Conservation (phyloP, 768 basidiomycete species). For the Lactifluus echinatus region DNA sequence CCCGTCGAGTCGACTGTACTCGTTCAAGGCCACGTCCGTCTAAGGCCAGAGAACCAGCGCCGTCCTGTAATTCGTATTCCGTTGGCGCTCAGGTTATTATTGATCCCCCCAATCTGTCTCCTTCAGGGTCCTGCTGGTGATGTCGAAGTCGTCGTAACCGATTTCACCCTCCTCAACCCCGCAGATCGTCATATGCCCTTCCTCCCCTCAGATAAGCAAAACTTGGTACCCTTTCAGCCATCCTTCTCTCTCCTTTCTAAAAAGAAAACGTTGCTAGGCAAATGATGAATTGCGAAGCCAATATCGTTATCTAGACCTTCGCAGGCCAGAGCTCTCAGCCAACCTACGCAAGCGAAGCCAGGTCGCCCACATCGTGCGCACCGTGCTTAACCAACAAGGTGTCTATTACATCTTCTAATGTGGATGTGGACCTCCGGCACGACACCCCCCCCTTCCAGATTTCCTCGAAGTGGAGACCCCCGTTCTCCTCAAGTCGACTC, state of each 20-base stretch:
- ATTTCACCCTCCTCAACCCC: slow-evolving; percentile 70
- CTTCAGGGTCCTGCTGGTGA: slow-evolving; percentile 55
- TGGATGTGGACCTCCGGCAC: slow-evolving; percentile 14
- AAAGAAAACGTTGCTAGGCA: slow-evolving; percentile 56
- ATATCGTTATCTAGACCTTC: slow-evolving; percentile 84
- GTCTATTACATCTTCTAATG: slow-evolving; percentile 15
- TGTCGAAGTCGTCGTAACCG: slow-evolving; percentile 70
- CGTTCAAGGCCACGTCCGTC: slow-evolving; percentile 62
- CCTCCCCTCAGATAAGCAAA: slow-evolving; percentile 66
- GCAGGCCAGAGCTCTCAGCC: slow-evolving; percentile 58
- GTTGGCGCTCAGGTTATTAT: background rate
- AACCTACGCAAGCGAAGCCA: slow-evolving; percentile 77
- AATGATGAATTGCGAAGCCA: slow-evolving; percentile 81
- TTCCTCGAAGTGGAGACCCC: slow-evolving; percentile 95
- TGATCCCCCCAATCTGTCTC: slow-evolving; percentile 5
- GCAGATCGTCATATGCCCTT: slow-evolving; percentile 72
- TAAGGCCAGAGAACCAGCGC: slow-evolving; percentile 52
- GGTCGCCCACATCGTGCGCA: slow-evolving; percentile 73
- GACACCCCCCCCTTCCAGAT: slow-evolving; percentile 36
- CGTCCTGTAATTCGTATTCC: slow-evolving; percentile 37
- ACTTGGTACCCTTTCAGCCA: slow-evolving; percentile 46
- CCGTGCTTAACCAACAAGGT: slow-evolving; percentile 69
- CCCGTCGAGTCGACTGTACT: slow-evolving; percentile 75
- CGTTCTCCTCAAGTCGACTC: slow-evolving; percentile 80
- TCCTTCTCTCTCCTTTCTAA: slow-evolving; percentile 13